Evolutionary conservation across 768 basidiomycete genomes (phyloP).

Genomic region (Amanita brunnescens): DNA sequence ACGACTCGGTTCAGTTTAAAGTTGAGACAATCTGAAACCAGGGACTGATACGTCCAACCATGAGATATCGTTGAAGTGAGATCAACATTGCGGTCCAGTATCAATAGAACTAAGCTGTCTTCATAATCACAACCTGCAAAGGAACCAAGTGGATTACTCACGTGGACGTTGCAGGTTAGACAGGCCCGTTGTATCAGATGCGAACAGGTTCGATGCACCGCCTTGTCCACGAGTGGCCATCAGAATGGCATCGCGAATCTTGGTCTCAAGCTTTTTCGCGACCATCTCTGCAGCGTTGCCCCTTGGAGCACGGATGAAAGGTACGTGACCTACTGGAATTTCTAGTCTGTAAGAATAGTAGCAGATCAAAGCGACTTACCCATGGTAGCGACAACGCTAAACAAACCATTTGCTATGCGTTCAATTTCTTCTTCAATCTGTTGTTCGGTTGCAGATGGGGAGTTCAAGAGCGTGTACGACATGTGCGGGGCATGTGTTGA

Average conservation of each 20-base stretch:
- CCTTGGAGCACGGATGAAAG: slow-evolving; percentile 88
- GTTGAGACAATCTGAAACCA: slow-evolving; percentile 94
- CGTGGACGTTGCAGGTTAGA: slow-evolving; percentile 84
- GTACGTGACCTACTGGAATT: slow-evolving; percentile 62
- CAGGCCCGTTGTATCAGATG: slow-evolving; percentile 74
- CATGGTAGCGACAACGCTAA: slow-evolving; percentile 83
- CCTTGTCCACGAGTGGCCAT: slow-evolving; percentile 54
- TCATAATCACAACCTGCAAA: slow-evolving; percentile 8
- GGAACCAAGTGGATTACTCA: slow-evolving; percentile 28
- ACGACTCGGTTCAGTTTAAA: slow-evolving; percentile 95
- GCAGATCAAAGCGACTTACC: slow-evolving; percentile 37
- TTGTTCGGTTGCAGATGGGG: slow-evolving; percentile 81
- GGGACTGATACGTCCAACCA: slow-evolving; percentile 98
- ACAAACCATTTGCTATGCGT: slow-evolving; percentile 80
- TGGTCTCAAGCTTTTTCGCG: slow-evolving; percentile 90
- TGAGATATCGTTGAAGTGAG: slow-evolving; percentile 90
- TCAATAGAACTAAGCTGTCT: slow-evolving; percentile 63
- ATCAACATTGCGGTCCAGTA: slow-evolving; percentile 93
- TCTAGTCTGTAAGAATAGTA: slow-evolving; percentile 1
- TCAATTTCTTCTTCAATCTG: slow-evolving; percentile 93
- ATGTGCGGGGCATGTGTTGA: slow-evolving; percentile 35
- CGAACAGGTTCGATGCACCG: slow-evolving; percentile 48
- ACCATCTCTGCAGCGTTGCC: slow-evolving; percentile 99
- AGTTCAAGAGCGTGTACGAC: slow-evolving; percentile 84
- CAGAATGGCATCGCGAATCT: slow-evolving; percentile 79